Conservation (phyloP, 495 filamentous ascomycete genomes). For the Darksidea phi region DNA sequence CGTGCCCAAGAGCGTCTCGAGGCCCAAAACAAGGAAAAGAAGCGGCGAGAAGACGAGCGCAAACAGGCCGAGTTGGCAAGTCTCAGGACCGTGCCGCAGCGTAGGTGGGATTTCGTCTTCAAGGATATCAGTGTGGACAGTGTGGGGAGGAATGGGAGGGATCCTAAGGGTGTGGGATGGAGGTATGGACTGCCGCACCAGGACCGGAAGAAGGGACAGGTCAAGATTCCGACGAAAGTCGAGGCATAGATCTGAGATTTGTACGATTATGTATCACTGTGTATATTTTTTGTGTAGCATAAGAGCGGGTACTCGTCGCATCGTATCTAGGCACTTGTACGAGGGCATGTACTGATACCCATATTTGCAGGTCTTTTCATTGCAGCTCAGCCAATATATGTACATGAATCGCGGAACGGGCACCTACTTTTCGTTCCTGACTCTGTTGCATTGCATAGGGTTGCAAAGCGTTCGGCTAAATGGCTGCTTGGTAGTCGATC, state of each 20-base stretch:
- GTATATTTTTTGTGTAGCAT: conserved; percentile 33
- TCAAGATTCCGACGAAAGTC: conserved; percentile 70
- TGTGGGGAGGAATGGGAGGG: conserved; percentile 54
- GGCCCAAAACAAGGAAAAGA: conserved; percentile 42
- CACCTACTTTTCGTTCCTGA: too few relatives aligned
- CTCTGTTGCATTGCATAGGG: too few relatives aligned
- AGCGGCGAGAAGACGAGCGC: conserved; percentile 44
- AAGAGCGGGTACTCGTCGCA: neutral
- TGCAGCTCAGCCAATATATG: too few relatives aligned
- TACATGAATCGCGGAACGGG: too few relatives aligned
- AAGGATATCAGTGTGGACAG: conserved; percentile 61
- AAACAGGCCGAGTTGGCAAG: conserved; percentile 47
- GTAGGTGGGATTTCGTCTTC: conserved; percentile 81
- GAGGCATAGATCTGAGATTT: conserved; percentile 33
- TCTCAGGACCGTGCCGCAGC: conserved; percentile 49
- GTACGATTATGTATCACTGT: conserved; percentile 20
- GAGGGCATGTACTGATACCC: too few relatives aligned
- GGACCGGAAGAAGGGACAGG: conserved; percentile 69
- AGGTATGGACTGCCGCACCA: conserved; percentile 68
- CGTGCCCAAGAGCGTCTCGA: conserved; percentile 49
- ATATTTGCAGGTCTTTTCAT: neutral
- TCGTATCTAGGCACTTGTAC: too few relatives aligned
- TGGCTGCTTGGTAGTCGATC: too few relatives aligned
- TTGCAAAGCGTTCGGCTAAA: too few relatives aligned
- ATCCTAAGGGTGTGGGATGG: conserved; percentile 50